Conservation (phyloP, 2,329 filamentous ascomycete genomes). For the Plectosphaerella plurivora region DNA sequence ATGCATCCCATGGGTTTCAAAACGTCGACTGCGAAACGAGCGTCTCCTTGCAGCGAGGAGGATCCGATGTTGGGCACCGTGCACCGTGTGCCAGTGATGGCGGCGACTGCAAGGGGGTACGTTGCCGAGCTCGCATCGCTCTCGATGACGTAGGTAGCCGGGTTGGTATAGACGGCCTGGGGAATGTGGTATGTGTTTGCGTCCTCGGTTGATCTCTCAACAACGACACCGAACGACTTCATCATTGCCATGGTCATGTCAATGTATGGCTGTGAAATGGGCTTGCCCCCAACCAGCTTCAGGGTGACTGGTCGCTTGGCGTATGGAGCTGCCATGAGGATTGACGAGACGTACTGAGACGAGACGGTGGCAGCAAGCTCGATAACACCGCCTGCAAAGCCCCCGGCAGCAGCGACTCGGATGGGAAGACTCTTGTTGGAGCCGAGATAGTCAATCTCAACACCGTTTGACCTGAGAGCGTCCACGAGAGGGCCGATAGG, state of each 20-base stretch:
- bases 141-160: constrained; percentile 82
- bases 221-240: constrained; percentile 80
- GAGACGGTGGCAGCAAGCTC: constrained; percentile 92
- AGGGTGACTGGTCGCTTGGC: constrained; percentile 91
- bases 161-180: constrained; percentile 76
- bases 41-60: constrained; percentile 87
- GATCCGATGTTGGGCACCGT: constrained; percentile 96
- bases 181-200: constrained; percentile 93
- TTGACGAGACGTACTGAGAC: constrained; percentile 97
- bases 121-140: constrained; percentile 98
- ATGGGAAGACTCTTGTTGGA: constrained; percentile 80
- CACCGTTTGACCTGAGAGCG: constrained; percentile 80
- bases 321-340: constrained; percentile 95
- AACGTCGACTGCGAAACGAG: constrained; percentile 87
- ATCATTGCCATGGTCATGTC: constrained; percentile 99
- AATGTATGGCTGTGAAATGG: constrained; percentile 94
- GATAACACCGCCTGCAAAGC: constrained; percentile 81
- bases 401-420: constrained; percentile 74
- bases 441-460: constrained; percentile 82
- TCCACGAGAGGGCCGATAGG: constrained; percentile 93
- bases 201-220: constrained; percentile 71
- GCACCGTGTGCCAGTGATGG: constrained; percentile 92
- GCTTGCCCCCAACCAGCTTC: constrained; percentile 89
- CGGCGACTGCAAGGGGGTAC: constrained; percentile 89
- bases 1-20: constrained; percentile 88